Evolutionary conservation across 2,329 filamentous ascomycete genomes (phyloP).

Genomic region (Aspergillus japonicus): DNA sequence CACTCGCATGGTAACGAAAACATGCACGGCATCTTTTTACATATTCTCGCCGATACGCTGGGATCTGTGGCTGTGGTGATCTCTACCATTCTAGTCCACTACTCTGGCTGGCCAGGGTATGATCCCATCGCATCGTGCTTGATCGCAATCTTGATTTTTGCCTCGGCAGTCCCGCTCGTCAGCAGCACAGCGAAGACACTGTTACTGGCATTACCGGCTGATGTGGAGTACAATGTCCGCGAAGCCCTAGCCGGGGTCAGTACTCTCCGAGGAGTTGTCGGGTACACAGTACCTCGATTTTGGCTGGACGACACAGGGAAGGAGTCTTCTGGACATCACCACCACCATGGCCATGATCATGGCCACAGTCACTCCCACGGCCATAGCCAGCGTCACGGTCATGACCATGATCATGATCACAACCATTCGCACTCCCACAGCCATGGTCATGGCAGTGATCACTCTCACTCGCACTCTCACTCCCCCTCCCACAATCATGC

Average conservation of each 20-base stretch:
- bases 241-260: constrained; percentile 81
- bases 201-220: constrained; percentile 78
- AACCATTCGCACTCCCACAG: constrained; percentile 26
- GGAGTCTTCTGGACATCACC: constrained; percentile 38
- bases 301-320: constrained; percentile 74
- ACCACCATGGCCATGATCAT: constrained; percentile 40
- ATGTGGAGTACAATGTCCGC: constrained; percentile 82
- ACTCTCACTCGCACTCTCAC: constrained; percentile 32
- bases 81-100: constrained; percentile 82
- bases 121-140: constrained; percentile 91
- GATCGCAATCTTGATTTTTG: constrained; percentile 88
- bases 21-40: constrained; percentile 95
- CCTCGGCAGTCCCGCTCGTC: constrained; percentile 87
- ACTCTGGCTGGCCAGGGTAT: constrained; percentile 88
- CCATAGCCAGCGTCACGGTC: constrained; percentile 28
- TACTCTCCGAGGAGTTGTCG: constrained; percentile 77
- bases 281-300: constrained; percentile 84
- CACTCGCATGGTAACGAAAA: constrained; percentile 82
- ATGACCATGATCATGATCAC: constrained; percentile 32
- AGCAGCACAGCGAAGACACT: constrained; percentile 78
- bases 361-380: constrained; percentile 29
- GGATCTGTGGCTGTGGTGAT: constrained; percentile 93
- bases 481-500: constrained; percentile 31
- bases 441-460: constrained; percentile 30
- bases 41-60: constrained; percentile 90